Evolutionary conservation across 2,329 filamentous ascomycete genomes (phyloP), one percentile per base, ranked within the genome.

Genomic region (Botrytis squamosa): DNA sequence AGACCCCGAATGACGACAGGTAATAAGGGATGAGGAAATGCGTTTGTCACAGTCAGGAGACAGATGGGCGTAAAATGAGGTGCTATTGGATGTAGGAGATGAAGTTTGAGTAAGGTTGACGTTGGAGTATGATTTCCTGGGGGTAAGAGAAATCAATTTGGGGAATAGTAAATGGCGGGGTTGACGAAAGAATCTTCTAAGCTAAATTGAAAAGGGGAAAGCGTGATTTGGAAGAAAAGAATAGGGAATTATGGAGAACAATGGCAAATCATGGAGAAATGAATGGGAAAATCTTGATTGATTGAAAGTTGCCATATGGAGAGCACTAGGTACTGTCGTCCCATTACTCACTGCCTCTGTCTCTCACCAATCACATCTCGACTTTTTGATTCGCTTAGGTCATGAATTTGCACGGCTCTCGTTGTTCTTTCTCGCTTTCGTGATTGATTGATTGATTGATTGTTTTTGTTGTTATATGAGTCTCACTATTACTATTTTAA

Each of bases 41-140:
- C 16, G 63, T 72, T 76, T 76, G 77, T 78, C 75, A 77, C 60
- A 72, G 69, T 66, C 62, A 71, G 52, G 70, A 68, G 70, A 72
- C 52, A 9, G 36, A 55, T 40, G 65, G 36, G 12, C 8, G 36
- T 14, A n/a, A 29, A 46, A 42, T 60, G 40, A 68, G 25, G 60
- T 44, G 62, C 40, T 60, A 70, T 70, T 70, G 67, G 65, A 22
- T 68, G 49, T 33, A 25, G n/a, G 64, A 29, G 64, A 66, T 20
- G 38, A 64, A 64, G 14, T 16, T 42, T 62, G 59, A 66, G 44
- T 52, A 36, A 49, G 29, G 44, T 66, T 66, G 64, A 66, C 42
- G 20, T 65, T 33, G 42, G 42, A 33, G 49, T 42, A 68, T 68
- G 65, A 68, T 68, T 68, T 68, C 65, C 65, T 68, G 65, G 65